Base-by-base conservation (phyloP, 1,284 basidiomycete species). In the Cryptococcus jaspeensis region DNA sequence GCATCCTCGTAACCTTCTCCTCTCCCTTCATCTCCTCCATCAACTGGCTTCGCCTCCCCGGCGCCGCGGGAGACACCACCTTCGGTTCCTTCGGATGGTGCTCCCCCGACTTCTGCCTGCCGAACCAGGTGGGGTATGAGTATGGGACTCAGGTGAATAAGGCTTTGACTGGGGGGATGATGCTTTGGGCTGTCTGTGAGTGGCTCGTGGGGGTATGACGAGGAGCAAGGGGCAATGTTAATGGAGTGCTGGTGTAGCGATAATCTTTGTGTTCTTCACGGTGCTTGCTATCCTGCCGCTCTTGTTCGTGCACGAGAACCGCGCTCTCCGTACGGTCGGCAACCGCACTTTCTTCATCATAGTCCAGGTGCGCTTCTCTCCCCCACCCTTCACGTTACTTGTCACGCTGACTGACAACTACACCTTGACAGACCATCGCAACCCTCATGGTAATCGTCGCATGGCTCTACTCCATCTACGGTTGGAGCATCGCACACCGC, bases 71-170 rank as follows among this genome's bases (percentile, higher is more conserved):
- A 1, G 50, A 51, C 15, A 70, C 69, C 16, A 66, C 58, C 11
- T 74, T 74, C 37, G 75, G 75, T 4, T 54, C 65, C 11, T 77
- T 75, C 48, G 75, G 75, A n/a, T 73, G 69, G 68, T 72, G 70
- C 56, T 53, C 62, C 1, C 60, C 69, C 9, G 62, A 57, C 3
- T 65, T 51, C 18, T 74, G 73, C 58, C 60, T 66, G 11, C 58
- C 60, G 2, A 66, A 56, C 46, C 11, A 28, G 13, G 58, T 66
- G 0, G 66, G 61, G 0, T 77, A 77, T 45, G 74, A 76, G 67
- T 75, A 67, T 52, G 69, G 68, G 1, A 61, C 63, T 1, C 61
- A 69, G 25, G 72, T 75, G n/a, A 70, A 75, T 52, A 47, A 51
- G 11, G 65, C 74, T 15, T 59, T 77, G 38, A 75, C 75, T 1